These are phyloP conservation scores for Coriolopsis trogii DNA, from an alignment of 1,284 basidiomycete genomes.

Conservation along the genomic window DNA sequence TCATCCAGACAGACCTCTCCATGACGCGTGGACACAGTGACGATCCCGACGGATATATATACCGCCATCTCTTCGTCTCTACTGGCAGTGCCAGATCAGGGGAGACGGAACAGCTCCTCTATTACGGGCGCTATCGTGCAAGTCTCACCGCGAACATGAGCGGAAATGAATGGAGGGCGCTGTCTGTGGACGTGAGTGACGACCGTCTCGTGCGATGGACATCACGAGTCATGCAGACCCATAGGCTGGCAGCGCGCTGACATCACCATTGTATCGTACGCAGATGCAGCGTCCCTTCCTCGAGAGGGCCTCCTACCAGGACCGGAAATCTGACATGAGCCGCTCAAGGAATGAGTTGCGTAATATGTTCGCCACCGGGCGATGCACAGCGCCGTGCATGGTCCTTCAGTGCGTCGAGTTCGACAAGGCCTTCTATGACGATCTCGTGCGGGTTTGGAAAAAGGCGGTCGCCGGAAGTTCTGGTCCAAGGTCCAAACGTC, in stretches of 20 bases:
- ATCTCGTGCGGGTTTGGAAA: no score
- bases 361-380: conserved; percentile 42
- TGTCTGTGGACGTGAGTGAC: conserved; percentile 12
- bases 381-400: conserved; percentile 47
- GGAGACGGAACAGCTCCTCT: conserved; percentile 1
- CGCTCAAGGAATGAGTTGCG: conserved; percentile 35
- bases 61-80: conserved; percentile 15
- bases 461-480: no score
- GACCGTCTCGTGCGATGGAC: not conserved
- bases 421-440: conserved; percentile 44
- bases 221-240: not conserved
- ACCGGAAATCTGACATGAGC: not conserved
- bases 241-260: no score
- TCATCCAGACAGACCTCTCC: conserved; percentile 16
- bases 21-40: not conserved
- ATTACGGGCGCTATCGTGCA: conserved; percentile 14
- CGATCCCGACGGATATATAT: not conserved
- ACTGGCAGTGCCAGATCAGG: conserved; percentile 1
- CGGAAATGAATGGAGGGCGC: conserved; percentile 13
- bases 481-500: no score
- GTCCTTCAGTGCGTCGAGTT: conserved; percentile 45
- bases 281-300: no score
- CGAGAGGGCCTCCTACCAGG: not conserved
- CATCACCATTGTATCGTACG: no score
- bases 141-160: conserved; percentile 2